Conservation (phyloP, 345 rosid genomes). For the Brassica juncea region DNA sequence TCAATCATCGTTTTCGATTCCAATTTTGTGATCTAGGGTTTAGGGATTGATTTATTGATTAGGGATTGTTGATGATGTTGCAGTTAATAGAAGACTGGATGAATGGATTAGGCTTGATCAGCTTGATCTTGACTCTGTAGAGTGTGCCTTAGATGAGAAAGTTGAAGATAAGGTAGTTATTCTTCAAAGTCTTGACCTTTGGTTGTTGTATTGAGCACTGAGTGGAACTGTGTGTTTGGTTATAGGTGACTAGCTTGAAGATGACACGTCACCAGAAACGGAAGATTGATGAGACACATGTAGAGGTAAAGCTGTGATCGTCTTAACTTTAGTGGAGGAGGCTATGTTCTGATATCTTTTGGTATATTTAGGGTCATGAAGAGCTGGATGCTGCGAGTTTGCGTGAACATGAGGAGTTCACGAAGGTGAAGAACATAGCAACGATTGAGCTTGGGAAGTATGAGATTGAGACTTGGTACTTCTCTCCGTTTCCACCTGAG, state of each 20-base stretch:
- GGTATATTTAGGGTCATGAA: constrained; percentile 77
- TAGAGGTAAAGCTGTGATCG: constrained; percentile 56
- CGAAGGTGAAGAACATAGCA: constrained; percentile 97
- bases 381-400: constrained; percentile 99
- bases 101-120: constrained; percentile 99
- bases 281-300: constrained; percentile 98
- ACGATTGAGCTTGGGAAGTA: constrained; percentile 98
- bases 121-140: constrained; percentile 89
- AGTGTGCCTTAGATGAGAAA: constrained; percentile 90
- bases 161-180: constrained; percentile 85
- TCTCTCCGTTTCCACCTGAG: constrained; percentile 99
- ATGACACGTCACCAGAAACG: constrained; percentile 99
- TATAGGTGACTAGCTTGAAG: constrained; percentile 90
- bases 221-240: not conserved
- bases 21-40: constrained; percentile 35
- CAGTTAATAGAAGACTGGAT: constrained; percentile 97
- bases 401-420: constrained; percentile 98
- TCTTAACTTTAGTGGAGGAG: not conserved
- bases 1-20: not conserved
- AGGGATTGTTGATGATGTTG: not conserved
- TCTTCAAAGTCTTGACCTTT: constrained; percentile 5
- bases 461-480: constrained; percentile 99
- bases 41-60: not conserved
- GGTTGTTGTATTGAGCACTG: not conserved
- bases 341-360: not conserved